A percentile compares a stretch with the other conserved stretches of the same genome.
phyloP scores from a whole-genome alignment of 345 rosid genomes.

The Pistacia atlantica region DNA sequence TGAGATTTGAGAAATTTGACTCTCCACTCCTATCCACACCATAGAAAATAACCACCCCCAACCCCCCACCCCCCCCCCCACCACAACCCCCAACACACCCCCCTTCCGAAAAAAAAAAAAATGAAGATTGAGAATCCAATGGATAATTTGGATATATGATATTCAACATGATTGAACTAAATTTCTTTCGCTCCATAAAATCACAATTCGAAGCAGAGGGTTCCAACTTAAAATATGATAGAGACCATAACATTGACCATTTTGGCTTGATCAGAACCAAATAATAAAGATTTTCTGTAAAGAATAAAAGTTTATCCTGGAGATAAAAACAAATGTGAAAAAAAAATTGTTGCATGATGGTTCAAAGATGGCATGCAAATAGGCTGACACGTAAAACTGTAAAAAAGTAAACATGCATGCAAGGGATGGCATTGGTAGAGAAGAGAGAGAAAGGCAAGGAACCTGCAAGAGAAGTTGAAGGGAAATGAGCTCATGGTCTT shows the following conservation, averaged over 20 bases:
- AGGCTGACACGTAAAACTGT: constrained; percentile 25
- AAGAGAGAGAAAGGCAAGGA: constrained; percentile 14
- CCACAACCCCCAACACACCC: too few relatives aligned
- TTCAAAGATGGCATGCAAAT: constrained; percentile 16
- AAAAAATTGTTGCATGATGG: constrained; percentile 11
- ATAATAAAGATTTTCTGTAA: background rate
- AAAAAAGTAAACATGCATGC: background rate
- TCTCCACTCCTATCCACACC: too few relatives aligned
- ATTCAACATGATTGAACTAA: too few relatives aligned
- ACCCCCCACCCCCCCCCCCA: too few relatives aligned
- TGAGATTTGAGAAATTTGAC: background rate
- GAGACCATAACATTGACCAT: too few relatives aligned
- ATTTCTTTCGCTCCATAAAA: too few relatives aligned
- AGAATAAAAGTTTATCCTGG: background rate
- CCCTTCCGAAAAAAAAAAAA: too few relatives aligned
- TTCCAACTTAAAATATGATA: too few relatives aligned
- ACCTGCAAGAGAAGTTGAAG: constrained; percentile 67
- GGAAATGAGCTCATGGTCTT: constrained; percentile 42
- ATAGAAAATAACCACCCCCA: too few relatives aligned
- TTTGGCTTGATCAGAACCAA: background rate
- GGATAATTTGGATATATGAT: too few relatives aligned
- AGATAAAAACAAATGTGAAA: background rate
- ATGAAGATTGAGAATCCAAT: too few relatives aligned
- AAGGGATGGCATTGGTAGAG: background rate
- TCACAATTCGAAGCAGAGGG: too few relatives aligned